phyloP scores from a whole-genome alignment of 345 rosid genomes.

The Nephelium lappaceum region DNA sequence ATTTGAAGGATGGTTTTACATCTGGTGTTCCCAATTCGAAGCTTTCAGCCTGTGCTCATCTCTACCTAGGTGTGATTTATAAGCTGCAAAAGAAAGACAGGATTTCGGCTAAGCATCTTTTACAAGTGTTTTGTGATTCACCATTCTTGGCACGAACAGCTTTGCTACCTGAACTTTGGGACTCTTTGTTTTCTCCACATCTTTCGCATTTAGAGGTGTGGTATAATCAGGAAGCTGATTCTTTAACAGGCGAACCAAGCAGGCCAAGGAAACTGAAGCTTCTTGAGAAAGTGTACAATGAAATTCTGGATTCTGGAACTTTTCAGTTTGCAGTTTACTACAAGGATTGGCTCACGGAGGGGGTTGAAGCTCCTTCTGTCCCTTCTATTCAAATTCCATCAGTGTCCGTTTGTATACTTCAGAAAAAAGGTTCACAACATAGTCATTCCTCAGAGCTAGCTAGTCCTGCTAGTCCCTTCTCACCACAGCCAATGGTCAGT shows the following conservation, averaged over 20 bases:
- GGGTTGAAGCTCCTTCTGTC: constrained; percentile 52
- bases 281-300: constrained; percentile 58
- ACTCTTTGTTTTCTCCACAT: constrained; percentile 59
- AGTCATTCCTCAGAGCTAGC: constrained; percentile 38
- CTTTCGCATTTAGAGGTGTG: constrained; percentile 62
- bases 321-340: constrained; percentile 60
- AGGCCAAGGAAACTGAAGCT: constrained; percentile 47
- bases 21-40: constrained; percentile 47
- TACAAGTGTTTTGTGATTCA: constrained; percentile 64
- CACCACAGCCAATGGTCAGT: constrained; percentile 59
- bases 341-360: constrained; percentile 69
- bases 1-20: constrained; percentile 45
- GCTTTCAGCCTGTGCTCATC: constrained; percentile 66
- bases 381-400: constrained; percentile 54
- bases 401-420: constrained; percentile 31
- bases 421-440: constrained; percentile 22
- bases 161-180: constrained; percentile 64
- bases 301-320: constrained; percentile 62
- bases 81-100: constrained; percentile 62
- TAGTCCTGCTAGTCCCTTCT: constrained; percentile 38
- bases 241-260: constrained; percentile 35
- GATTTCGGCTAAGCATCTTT: constrained; percentile 57
- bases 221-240: constrained; percentile 57
- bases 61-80: constrained; percentile 56
- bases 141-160: constrained; percentile 52